A percentile compares a stretch with the other conserved stretches of the same genome.
phyloP scores from a whole-genome alignment of 176 grass and related monocot species.

The Oryza australiensis region DNA sequence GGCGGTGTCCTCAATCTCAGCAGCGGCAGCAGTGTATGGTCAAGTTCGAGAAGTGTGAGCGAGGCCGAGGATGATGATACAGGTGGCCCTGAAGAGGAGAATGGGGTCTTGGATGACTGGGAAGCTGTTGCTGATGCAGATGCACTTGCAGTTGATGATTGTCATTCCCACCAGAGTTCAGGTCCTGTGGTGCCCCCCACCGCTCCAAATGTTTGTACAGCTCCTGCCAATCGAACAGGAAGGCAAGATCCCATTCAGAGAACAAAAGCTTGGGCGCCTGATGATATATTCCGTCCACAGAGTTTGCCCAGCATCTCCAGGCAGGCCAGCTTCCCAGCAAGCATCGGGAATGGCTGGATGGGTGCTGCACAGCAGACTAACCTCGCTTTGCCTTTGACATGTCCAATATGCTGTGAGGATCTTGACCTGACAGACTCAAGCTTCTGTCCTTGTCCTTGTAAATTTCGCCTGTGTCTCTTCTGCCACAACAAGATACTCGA shows the following conservation, averaged over 20 bases:
- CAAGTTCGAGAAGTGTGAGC: conserved; percentile 74
- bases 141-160: conserved; percentile 39
- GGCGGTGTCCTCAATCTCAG: conserved; percentile 48
- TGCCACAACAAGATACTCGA: conserved; percentile 92
- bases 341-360: conserved; percentile 44
- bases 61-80: conserved; percentile 74
- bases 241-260: conserved; percentile 42
- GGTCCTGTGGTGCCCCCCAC: neutral
- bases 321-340: conserved; percentile 66
- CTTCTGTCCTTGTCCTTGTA: conserved; percentile 87
- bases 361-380: conserved; percentile 41
- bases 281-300: conserved; percentile 79
- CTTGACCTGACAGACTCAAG: conserved; percentile 83
- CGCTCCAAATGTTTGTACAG: neutral
- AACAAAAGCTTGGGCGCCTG: conserved; percentile 77
- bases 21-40: conserved; percentile 76
- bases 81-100: conserved; percentile 61
- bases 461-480: conserved; percentile 90
- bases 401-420: conserved; percentile 92
- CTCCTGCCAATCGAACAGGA: conserved; percentile 22
- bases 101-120: conserved; percentile 87
- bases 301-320: conserved; percentile 82
- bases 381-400: conserved; percentile 57
- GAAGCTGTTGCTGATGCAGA: conserved; percentile 90
- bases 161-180: conserved; percentile 42